Base-by-base conservation (phyloP, 2,329 filamentous ascomycete genomes). In the Pseudogymnoascus sp. region DNA sequence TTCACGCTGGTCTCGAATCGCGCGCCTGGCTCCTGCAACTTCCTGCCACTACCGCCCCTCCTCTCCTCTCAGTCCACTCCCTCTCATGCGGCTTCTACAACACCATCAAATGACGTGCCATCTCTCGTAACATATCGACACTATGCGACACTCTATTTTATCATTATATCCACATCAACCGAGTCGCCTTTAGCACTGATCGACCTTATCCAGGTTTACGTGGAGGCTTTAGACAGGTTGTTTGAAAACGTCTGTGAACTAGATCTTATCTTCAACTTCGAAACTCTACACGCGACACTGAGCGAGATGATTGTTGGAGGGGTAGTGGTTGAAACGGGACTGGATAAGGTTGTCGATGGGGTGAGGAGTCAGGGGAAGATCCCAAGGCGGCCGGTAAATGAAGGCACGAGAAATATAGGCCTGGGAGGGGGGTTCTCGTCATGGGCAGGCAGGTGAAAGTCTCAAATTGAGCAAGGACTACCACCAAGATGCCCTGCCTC, bases 171-270 rank as follows among this genome's bases (percentile, higher is more conserved):
- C 37, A 99, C 96, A 4, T 91, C 92, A 4, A 97, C 95, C 64
- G 95, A 99, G 77, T 96, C 91, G 0, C 95, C 95, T 0, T 87
- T 99, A 2, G 95, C 95, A 0, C 83, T 99, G 24, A 92, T 99
- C 66, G 95, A 99, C 76, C 80, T 99, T 62, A 97, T 99, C 68
- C 95, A 99, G 77, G 95, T 99, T 65, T 99, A 97, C 72, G 95
- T 99, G 67, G 95, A 99, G 77, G 88, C 93, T 0, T 83, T 99
- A 37, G 95, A 99, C 75, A 86, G 91, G 67, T 82, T 99, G 42
- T 99, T 99, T 74, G 95, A 97, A 78, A 97, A 99, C 74, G 95
- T 99, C 8, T 99, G 95, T 82, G 95, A 99, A 79, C 81, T 97
- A 62, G 93, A 99, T 76, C 82, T 99, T 69, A 99, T 99, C 75